Evolutionary conservation across 768 basidiomycete genomes (phyloP).

Genomic region (Strobilomyces dryophilus): DNA sequence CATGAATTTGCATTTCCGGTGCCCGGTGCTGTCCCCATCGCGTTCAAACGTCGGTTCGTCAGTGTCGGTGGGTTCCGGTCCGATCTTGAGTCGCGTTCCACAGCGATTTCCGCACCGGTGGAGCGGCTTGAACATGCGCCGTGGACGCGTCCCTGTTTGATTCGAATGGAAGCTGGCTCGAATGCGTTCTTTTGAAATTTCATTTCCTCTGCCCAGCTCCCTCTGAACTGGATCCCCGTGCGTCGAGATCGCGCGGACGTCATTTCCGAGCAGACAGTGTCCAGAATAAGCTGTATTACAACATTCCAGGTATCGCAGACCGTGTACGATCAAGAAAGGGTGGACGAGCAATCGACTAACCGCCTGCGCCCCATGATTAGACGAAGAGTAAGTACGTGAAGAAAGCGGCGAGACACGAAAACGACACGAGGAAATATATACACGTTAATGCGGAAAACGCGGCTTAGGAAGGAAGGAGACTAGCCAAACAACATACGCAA

Average conservation of each 20-base stretch:
- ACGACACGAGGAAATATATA: slow-evolving; percentile 14
- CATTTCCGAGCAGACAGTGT: slow-evolving; percentile 19
- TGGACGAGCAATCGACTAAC: slow-evolving; percentile 12
- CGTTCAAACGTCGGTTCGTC: not conserved
- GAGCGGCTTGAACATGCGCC: not conserved
- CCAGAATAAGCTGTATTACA: slow-evolving; percentile 34
- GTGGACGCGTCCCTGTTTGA: not conserved
- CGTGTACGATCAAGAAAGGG: slow-evolving; percentile 27
- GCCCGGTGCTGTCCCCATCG: not conserved
- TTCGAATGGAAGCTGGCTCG: slow-evolving; percentile 17
- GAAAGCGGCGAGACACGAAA: slow-evolving; percentile 8
- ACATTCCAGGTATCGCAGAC: slow-evolving; percentile 36
- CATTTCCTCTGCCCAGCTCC: not conserved
- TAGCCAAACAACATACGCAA: slow-evolving; percentile 22
- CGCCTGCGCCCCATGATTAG: slow-evolving; percentile 22
- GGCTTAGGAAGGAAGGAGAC: slow-evolving; percentile 2
- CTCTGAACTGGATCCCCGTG: not conserved
- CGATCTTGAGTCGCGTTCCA: not conserved
- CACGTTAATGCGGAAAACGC: slow-evolving; percentile 13
- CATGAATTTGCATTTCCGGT: slow-evolving; percentile 14
- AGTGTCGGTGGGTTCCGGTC: not conserved
- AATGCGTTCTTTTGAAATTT: slow-evolving; percentile 9
- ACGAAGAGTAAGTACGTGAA: slow-evolving; percentile 23
- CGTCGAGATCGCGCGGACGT: not conserved
- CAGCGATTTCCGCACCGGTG: slow-evolving; percentile 7